A percentile compares a stretch with the other conserved stretches of the same genome.
These are phyloP conservation scores for Suhomyces kunorum DNA, from an alignment of 1,139 yeast species.

Conservation along the genomic window DNA sequence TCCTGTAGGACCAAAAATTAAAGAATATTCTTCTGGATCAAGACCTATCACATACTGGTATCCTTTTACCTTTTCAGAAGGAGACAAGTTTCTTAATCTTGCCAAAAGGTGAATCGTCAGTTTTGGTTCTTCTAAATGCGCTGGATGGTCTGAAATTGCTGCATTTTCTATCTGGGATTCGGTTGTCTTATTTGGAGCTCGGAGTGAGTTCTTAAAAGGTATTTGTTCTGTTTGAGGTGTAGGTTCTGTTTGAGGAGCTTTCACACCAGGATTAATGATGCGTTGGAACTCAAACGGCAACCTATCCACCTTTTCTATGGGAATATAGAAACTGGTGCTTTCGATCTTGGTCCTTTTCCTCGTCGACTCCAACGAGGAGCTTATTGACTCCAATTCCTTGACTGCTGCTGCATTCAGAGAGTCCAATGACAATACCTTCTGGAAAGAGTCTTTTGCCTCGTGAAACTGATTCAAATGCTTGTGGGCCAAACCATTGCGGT, in stretches of 20 bases:
- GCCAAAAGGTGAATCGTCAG: constrained; percentile 38
- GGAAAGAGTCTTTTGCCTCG: constrained; percentile 39
- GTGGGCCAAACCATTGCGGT: constrained; percentile 56
- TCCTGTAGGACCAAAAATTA: constrained; percentile 49
- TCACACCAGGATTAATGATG: constrained; percentile 1
- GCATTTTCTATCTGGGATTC: too few species aligned
- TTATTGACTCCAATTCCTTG: constrained; percentile 25
- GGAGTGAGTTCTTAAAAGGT: too few species aligned
- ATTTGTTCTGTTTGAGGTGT: neutral
- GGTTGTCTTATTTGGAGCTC: too few species aligned
- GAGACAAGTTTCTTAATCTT: constrained; percentile 30
- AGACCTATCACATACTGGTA: constrained; percentile 44
- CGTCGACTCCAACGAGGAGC: constrained; percentile 11
- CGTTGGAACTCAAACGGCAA: constrained; percentile 44
- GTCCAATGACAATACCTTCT: constrained; percentile 48
- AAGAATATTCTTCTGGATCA: constrained; percentile 27
- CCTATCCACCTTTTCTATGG: constrained; percentile 45
- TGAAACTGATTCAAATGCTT: constrained; percentile 32
- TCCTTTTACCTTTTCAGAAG: constrained; percentile 31
- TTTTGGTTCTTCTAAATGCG: constrained; percentile 12
- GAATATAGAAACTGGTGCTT: constrained; percentile 23
- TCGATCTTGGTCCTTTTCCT: constrained; percentile 17
- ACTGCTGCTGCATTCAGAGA: constrained; percentile 41
- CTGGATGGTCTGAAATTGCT: too few species aligned
- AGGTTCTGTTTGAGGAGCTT: neutral